These are phyloP conservation scores for Salix viminalis DNA, from an alignment of 345 rosid genomes.

Conservation along the genomic window DNA sequence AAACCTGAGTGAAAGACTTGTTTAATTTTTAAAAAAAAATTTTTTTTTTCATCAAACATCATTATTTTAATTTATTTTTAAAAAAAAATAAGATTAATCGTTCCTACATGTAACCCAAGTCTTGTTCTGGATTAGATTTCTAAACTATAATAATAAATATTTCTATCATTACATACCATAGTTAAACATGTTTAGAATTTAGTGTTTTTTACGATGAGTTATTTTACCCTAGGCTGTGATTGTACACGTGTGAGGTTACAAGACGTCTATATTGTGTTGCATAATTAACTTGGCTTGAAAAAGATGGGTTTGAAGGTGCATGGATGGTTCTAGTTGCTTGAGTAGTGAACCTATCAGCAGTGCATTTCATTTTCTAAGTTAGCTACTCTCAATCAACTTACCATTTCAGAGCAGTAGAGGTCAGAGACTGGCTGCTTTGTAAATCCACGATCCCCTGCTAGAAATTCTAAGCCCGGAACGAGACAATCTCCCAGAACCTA, in stretches of 20 bases:
- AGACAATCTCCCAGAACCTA: background rate
- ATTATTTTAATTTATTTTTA: too few species aligned
- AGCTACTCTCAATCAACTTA: background rate
- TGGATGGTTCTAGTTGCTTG: background rate
- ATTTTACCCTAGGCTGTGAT: background rate
- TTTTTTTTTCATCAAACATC: too few species aligned
- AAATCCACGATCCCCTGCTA: background rate
- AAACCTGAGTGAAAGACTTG: too few species aligned
- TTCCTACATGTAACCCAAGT: too few species aligned
- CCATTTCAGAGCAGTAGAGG: background rate
- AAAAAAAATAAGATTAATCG: too few species aligned
- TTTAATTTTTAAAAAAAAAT: too few species aligned
- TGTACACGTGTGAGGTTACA: background rate
- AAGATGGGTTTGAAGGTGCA: background rate
- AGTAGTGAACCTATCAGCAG: background rate
- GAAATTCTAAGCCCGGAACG: background rate
- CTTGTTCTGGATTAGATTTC: too few species aligned
- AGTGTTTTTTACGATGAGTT: too few species aligned
- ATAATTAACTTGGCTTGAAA: background rate
- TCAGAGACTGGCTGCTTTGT: background rate
- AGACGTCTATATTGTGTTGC: background rate
- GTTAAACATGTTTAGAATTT: too few species aligned
- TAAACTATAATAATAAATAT: too few species aligned
- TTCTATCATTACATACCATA: too few species aligned
- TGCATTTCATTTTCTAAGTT: background rate